These are phyloP conservation scores for Fusarium udum DNA, from an alignment of 2,329 filamentous ascomycete species.

Conservation along the genomic window DNA sequence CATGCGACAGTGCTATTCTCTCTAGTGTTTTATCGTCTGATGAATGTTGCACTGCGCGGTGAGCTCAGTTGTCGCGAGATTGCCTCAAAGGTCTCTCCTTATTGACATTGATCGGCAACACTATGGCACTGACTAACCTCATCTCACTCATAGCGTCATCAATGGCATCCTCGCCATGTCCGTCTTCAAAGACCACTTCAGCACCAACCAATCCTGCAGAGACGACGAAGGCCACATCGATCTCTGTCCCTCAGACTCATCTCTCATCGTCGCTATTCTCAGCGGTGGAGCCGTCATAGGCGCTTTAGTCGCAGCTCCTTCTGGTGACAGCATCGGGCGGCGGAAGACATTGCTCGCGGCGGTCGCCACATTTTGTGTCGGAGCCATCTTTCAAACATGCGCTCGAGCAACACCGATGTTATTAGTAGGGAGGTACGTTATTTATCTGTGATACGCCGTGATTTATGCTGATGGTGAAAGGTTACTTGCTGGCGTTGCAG, in stretches of 20 bases:
- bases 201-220: slow-evolving; percentile 60
- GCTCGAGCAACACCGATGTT: slow-evolving; percentile 68
- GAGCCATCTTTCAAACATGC: slow-evolving; percentile 76
- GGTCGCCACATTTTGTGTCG: slow-evolving; percentile 73
- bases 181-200: slow-evolving; percentile 72
- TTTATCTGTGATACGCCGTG: accelerated
- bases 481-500: slow-evolving; percentile 75
- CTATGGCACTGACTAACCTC: slow-evolving; percentile 31
- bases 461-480: slow-evolving; percentile 45
- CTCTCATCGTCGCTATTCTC: slow-evolving; percentile 82
- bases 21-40: neutral
- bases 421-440: slow-evolving; percentile 67
- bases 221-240: slow-evolving; percentile 50
- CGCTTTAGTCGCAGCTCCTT: slow-evolving; percentile 73
- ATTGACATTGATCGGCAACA: neutral
- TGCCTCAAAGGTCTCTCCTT: neutral
- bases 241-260: slow-evolving; percentile 69
- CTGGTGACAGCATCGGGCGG: slow-evolving; percentile 75
- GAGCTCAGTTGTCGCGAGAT: neutral
- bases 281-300: slow-evolving; percentile 83
- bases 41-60: neutral
- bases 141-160: slow-evolving; percentile 55
- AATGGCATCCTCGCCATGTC: slow-evolving; percentile 78
- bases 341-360: slow-evolving; percentile 74
- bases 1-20: neutral